Evolutionary conservation across 805 yeast species (phyloP), one percentile per base, ranked within the genome.

Genomic region (Jamesozyma jinghongensis): DNA sequence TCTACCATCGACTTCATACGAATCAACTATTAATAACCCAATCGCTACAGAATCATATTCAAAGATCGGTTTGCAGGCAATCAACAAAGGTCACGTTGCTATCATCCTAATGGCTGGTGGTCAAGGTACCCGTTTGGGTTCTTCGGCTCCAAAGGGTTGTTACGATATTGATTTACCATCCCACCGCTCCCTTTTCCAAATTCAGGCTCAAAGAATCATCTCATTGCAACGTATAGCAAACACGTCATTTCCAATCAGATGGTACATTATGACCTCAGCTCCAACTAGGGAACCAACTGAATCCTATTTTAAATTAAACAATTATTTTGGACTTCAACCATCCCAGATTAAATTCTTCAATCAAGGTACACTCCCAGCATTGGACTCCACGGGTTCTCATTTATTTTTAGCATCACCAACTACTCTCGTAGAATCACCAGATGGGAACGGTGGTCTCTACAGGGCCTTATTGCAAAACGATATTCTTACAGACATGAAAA

Each of bases 381-480:
- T 92, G 47, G 74, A 75, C 51, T 50, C 67, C 36, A 74, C 75
- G 20, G 98, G 97, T 32, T 57, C 68, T 18, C 74, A 80, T 53
- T 74, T 92, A 49, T 70, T 88, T 42, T 56, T 86, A 56, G 77
- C 76, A 46, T 60, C 77, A 6, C 67, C 71, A 33, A 56, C 65
- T 32, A 63, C 70, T 19, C 70, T 85, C 30, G 80, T 87, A 20
- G 82, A 83, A 53, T 84, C 96, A 5, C 99, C 99, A 1, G 97
- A 92, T 62, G 99, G 99, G 1, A 92, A 92, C 60, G 99, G 99
- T 43, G 99, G 99, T 2, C 69, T 92, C 38, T 92, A 92, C 67
- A 81, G 77, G 55, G 97, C 96, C 1, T 70, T 92, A 31, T 64
- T 67, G 51, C 73, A 73, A 33, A 74, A 80, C 49, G 73, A 75